phyloP scores from a whole-genome alignment of 208 protist genomes.

The Blastocrithidia nonstop region DNA sequence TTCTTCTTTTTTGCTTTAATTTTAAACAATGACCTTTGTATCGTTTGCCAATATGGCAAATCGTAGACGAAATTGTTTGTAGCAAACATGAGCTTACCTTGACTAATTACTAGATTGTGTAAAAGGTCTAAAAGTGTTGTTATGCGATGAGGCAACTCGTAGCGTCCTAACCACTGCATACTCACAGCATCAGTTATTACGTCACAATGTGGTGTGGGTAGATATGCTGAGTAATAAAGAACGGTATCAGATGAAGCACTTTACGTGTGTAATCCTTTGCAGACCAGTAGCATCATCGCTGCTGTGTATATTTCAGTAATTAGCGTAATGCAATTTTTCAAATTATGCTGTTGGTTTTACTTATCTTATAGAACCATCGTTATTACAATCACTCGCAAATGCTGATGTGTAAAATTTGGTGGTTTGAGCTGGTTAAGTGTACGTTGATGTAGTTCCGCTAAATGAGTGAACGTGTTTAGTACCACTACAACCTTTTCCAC shows the following conservation, averaged over 20 bases:
- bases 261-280: conserved; percentile 85
- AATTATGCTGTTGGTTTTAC: conserved; percentile 87
- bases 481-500: conserved; percentile 30
- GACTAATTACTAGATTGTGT: conserved; percentile 33
- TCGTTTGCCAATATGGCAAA: no score
- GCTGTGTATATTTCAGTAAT: conserved; percentile 71
- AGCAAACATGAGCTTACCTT: conserved; percentile 64
- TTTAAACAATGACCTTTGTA: no score
- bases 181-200: conserved; percentile 92
- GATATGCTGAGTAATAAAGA: conserved; percentile 82
- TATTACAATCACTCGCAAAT: conserved; percentile 88
- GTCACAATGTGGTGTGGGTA: conserved; percentile 94
- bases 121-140: conserved; percentile 86
- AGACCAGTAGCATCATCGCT: conserved; percentile 85
- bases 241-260: conserved; percentile 89
- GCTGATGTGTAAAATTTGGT: conserved; percentile 91
- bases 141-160: conserved; percentile 91
- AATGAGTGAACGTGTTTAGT: conserved; percentile 63
- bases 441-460: conserved; percentile 89
- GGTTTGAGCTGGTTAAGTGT: conserved; percentile 84
- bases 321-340: conserved; percentile 81
- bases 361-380: conserved; percentile 61
- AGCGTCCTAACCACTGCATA: conserved; percentile 90
- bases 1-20: no score
- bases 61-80: conserved; percentile 38